Evolutionary conservation across 495 filamentous ascomycete genomes (phyloP), one percentile per base, ranked within the genome.

Genomic region (Hapsidospora chrysogenum): DNA sequence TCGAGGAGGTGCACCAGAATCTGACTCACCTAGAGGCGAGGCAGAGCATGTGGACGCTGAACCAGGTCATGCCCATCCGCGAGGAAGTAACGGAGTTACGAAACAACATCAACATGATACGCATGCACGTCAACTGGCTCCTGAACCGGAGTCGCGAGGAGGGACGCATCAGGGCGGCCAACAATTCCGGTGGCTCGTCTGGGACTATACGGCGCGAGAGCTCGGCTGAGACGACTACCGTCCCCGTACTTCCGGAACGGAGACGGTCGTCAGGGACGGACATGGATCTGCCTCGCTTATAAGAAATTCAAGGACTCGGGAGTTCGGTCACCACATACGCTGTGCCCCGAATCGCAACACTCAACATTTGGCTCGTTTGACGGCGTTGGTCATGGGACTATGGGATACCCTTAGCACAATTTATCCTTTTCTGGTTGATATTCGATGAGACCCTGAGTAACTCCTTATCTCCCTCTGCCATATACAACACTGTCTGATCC

Each of bases 81-180:
- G 61, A 69, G 21, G 63, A 70, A 36, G 50, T 72, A 2, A 52
- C 53, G n/a, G 66, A 72, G 37, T 50, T 72, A 19, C 52, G 54
- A 22, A 68, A 57, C 43, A 63, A 51, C n/a, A 52, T 67, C 26
- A 58, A 60, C 7, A 58, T 66, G 9, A 49, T 67, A 9, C 55
- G 57, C 23, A 68, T 70, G 66, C 65, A 72, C 38, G 63, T 67
- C 10, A 53, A 57, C 16, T 72, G 65, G 66, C 49, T 70, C 36
- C 59, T 70, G 60, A 66, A 59, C 23, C 35, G 46, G 15, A 44
- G 48, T 35, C 41, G 51, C 28, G 36, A 38, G 13, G 36, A 38
- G 29, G 33, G 10, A 8, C 33, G 25, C 13, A 15, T 23, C 6
- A 22, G 33, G 20, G 20, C 33, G n/a, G 23, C 23, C 6, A 6